Percentiles rank a stretch among this genome's conserved stretches.
These are phyloP conservation scores for Plasmodium yoelii DNA, from an alignment of 169 alveolate species.

Conservation along the genomic window DNA sequence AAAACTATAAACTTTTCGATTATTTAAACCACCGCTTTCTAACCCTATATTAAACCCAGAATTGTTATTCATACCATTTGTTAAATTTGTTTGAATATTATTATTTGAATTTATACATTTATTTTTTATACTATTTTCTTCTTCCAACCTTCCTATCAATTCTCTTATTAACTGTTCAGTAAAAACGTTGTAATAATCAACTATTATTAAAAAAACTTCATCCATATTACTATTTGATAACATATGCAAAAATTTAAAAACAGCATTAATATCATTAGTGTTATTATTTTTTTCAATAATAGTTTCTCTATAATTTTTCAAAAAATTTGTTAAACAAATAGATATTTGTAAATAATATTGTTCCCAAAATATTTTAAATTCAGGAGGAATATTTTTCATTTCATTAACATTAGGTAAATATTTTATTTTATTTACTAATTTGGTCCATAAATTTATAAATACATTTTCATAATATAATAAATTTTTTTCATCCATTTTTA, in stretches of 20 bases:
- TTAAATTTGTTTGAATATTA: conserved; percentile 16
- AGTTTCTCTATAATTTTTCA: conserved; percentile 82
- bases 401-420: conserved; percentile 89
- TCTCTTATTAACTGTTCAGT: conserved; percentile 89
- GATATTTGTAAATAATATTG: conserved; percentile 89
- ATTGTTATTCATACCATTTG: conserved; percentile 2
- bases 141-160: conserved; percentile 82
- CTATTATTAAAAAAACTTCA: conserved; percentile 96
- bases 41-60: conserved; percentile 8
- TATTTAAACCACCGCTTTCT: conserved; percentile 19
- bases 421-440: conserved; percentile 84
- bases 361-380: conserved; percentile 88
- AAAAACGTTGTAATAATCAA: conserved; percentile 97
- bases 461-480: conserved; percentile 79
- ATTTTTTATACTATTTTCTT: conserved; percentile 77
- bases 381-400: conserved; percentile 85
- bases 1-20: conserved; percentile 62
- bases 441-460: conserved; percentile 86
- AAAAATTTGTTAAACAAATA: conserved; percentile 86
- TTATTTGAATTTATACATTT: conserved; percentile 48
- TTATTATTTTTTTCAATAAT: conserved; percentile 79
- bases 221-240: conserved; percentile 91
- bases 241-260: conserved; percentile 79
- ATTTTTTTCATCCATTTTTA: conserved; percentile 85
- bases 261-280: conserved; percentile 78